These are phyloP conservation scores for Gracilaria caudata DNA, from an alignment of 23 red algal species.

Conservation along the genomic window DNA sequence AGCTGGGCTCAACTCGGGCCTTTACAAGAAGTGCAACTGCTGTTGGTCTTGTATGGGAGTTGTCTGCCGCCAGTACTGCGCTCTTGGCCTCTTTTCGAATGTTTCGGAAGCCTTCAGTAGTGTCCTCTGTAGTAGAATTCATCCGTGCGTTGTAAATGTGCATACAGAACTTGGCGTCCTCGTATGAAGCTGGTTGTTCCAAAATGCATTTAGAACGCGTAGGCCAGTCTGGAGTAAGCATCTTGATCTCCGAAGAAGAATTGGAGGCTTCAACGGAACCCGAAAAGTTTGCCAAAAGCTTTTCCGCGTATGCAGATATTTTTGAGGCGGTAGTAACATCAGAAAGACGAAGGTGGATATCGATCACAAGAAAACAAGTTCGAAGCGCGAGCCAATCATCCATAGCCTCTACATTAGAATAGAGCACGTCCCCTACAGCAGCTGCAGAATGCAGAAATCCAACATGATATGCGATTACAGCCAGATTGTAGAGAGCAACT, in stretches of 20 bases:
- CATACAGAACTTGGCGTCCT: constrained; percentile 61
- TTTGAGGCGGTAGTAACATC: constrained; percentile 3
- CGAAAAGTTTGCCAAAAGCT: constrained; percentile 43
- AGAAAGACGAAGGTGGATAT: constrained; percentile 37
- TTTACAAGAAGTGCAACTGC: constrained; percentile 67
- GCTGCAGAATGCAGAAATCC: constrained; percentile 31
- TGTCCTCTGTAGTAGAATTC: neutral
- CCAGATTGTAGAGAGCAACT: constrained; percentile 58
- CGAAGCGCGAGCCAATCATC: constrained; percentile 73
- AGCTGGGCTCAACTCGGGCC: constrained; percentile 41
- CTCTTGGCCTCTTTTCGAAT: constrained; percentile 64
- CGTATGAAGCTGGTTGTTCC: constrained; percentile 30
- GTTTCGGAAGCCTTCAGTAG: constrained; percentile 4
- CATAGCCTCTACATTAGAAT: constrained; percentile 56
- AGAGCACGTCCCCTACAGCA: constrained; percentile 31
- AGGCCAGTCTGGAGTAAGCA: constrained; percentile 43
- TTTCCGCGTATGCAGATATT: constrained; percentile 43
- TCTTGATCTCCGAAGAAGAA: constrained; percentile 29
- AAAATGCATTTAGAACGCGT: constrained; percentile 23
- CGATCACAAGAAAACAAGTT: constrained; percentile 58
- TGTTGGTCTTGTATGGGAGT: constrained; percentile 39
- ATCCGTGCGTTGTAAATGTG: constrained; percentile 72
- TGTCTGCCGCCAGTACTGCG: constrained; percentile 56
- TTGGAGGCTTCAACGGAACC: neutral
- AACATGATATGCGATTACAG: constrained; percentile 56